Evolutionary conservation across 2,329 filamentous ascomycete genomes (phyloP).

Genomic region (Coniochaeta ligniaria): DNA sequence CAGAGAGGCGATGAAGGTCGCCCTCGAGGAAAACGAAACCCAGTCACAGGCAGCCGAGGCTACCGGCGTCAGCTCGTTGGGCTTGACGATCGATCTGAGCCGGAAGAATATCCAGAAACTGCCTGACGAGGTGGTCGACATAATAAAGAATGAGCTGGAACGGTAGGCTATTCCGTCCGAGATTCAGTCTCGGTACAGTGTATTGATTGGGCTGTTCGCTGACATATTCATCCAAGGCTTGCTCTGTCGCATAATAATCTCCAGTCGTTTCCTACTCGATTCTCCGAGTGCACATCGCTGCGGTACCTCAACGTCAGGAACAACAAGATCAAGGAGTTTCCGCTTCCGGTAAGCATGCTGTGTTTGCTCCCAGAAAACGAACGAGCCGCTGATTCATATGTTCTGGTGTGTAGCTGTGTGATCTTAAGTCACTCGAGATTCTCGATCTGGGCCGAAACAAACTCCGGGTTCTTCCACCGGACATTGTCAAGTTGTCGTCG

Average conservation of each 20-base stretch:
- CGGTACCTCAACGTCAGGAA: conserved; percentile 76
- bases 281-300: conserved; percentile 69
- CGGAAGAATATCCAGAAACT: conserved; percentile 65
- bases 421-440: conserved; percentile 81
- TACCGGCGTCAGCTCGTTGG: conserved; percentile 55
- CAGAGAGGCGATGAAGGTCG: conserved; percentile 59
- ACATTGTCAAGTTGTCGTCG: conserved; percentile 73
- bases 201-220: conserved; percentile 6
- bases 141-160: conserved; percentile 68
- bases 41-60: conserved; percentile 58
- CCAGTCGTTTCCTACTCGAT: conserved; percentile 59
- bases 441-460: conserved; percentile 88
- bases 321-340: conserved; percentile 62
- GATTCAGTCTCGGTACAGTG: background rate
- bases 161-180: conserved; percentile 36
- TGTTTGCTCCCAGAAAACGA: background rate
- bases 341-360: conserved; percentile 38
- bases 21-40: conserved; percentile 57
- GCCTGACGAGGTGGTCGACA: conserved; percentile 66
- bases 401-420: conserved; percentile 58
- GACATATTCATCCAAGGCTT: conserved; percentile 34
- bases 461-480: conserved; percentile 67
- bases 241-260: conserved; percentile 77
- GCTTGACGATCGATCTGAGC: conserved; percentile 72
- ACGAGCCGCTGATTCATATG: background rate